Conservation (phyloP, 2,329 filamentous ascomycete genomes). For the Fusarium virguliforme region DNA sequence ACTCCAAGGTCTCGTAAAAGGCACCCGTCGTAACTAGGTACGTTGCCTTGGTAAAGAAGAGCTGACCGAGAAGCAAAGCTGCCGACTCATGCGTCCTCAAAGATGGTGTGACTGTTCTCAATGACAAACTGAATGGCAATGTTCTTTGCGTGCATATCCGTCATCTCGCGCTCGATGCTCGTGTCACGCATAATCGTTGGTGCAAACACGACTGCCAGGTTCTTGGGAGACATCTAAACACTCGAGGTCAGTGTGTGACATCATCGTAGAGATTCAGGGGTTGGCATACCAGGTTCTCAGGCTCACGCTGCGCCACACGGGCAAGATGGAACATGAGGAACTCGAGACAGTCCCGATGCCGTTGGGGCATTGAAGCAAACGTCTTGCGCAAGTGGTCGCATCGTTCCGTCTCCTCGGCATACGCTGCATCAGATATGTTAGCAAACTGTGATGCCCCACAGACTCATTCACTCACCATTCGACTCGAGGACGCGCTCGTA, state of each 20-base stretch:
- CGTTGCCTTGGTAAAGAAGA: not conserved
- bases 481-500: conserved; percentile 93
- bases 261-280: not conserved
- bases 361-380: conserved; percentile 83
- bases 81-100: conserved; percentile 64
- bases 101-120: conserved; percentile 89
- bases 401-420: conserved; percentile 77
- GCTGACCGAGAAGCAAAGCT: conserved; percentile 25
- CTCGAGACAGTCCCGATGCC: conserved; percentile 90
- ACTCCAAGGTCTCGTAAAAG: conserved; percentile 26
- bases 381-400: conserved; percentile 80
- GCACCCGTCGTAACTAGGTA: conserved; percentile 20
- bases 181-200: conserved; percentile 96
- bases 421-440: conserved; percentile 62
- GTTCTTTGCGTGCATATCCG: conserved; percentile 95
- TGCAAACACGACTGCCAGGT: conserved; percentile 96
- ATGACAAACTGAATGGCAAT: conserved; percentile 92
- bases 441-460: conserved; percentile 22
- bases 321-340: conserved; percentile 95
- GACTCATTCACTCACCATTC: conserved; percentile 69
- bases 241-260: conserved; percentile 31
- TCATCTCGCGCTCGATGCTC: conserved; percentile 94
- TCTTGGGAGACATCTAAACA: conserved; percentile 90
- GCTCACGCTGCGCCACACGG: conserved; percentile 85
- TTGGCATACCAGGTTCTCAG: conserved; percentile 81